These are phyloP conservation scores for Fusarium ambrosium DNA, from an alignment of 2,329 filamentous ascomycete genomes.

Conservation along the genomic window DNA sequence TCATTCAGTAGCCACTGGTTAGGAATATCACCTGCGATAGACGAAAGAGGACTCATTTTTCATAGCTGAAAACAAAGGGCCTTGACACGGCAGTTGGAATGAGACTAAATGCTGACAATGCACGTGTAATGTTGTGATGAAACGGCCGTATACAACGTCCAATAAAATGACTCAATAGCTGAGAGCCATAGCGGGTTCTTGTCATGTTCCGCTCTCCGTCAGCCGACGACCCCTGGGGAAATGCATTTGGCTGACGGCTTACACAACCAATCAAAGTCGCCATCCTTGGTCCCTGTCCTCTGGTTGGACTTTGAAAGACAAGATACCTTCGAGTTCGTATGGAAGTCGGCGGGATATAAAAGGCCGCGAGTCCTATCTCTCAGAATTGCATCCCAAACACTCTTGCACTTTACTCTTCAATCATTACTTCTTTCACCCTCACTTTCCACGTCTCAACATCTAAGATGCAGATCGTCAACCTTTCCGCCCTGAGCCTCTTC, in stretches of 20 bases:
- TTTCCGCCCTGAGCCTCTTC: constrained; percentile 15
- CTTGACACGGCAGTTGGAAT: neutral
- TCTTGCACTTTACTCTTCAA: neutral
- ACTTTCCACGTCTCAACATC: neutral
- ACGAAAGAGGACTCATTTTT: neutral
- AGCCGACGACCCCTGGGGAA: neutral
- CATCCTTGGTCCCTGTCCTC: neutral
- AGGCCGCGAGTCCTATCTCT: neutral
- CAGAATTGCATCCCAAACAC: neutral
- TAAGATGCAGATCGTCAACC: constrained; percentile 21
- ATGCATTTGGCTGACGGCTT: neutral
- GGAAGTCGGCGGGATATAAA: neutral
- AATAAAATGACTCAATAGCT: neutral
- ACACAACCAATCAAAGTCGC: neutral
- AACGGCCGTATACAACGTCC: neutral
- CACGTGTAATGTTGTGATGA: neutral
- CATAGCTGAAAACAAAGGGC: neutral
- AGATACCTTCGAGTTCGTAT: neutral
- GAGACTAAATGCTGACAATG: neutral
- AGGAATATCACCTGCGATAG: neutral
- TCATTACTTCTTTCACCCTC: no score
- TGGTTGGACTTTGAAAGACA: neutral
- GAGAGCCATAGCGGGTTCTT: neutral
- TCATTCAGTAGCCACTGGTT: neutral
- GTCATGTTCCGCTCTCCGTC: neutral